Base-by-base conservation (phyloP, 306 rosid species). In the Comarum palustre region DNA sequence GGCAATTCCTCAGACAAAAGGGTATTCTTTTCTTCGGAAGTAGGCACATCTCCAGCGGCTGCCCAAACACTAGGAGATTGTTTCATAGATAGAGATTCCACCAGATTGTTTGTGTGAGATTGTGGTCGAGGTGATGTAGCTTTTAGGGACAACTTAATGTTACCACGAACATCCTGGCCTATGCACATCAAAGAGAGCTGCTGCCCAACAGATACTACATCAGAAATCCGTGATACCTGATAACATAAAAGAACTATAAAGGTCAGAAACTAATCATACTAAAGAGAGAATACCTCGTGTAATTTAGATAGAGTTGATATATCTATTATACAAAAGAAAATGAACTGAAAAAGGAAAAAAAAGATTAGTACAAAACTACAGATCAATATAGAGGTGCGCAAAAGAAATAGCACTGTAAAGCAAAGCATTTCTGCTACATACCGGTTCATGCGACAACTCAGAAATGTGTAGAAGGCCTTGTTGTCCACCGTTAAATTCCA, bases 401-500 rank as follows among this genome's bases (percentile, higher is more conserved):
- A 8, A 12, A 20, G 36, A 69, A 50, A 19, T 3, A 10, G 73
- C 20, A 34, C n/a, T 51, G 14, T 51, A 51, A 20, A n/a, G 25
- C 24, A 54, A 54, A 3, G 65, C 36, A 38, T 16, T 63, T 48
- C 31, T 65, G 32, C 19, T 52, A 66, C 92, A 69, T 91, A 94
- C 97, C 8, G 89, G 92, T 63, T 85, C 91, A 71, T 86, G 92
- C 60, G 95, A 91, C 83, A 91, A 82, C 91, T 94, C 96, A 57
- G 97, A 94, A 77, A 94, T 88, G 87, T 94, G 98, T 57, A 94
- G 90, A 84, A 94, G 92, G 68, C 98, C 98, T 81, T 89, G 95
- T 75, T 91, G 92, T 66, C 97, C 98, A 79, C 98, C 97, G 80
- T 91, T 91, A 69, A 94, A 86, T 88, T 94, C 98, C 64, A 89